Evolutionary conservation across 2,329 filamentous ascomycete species (phyloP).

Genomic region (Neofusicoccum sp.): DNA sequence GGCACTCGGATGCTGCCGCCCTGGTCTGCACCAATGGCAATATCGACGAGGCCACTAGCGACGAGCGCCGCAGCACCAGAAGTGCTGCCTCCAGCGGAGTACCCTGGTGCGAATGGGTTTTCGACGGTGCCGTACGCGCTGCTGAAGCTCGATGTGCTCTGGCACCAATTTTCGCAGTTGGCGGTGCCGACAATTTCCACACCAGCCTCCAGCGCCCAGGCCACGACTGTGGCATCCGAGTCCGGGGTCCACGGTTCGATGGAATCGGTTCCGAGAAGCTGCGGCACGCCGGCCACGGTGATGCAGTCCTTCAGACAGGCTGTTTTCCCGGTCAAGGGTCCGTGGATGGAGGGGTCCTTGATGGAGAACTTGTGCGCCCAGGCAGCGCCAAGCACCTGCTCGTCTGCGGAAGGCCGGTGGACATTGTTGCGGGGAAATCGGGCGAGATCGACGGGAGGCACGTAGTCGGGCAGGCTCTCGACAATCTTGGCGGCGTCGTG

Average conservation of each 20-base stretch:
- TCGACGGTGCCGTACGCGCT: slow-evolving; percentile 40
- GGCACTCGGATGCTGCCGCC: slow-evolving; percentile 41
- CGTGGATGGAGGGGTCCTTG: slow-evolving; percentile 27
- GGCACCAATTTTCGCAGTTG: slow-evolving; percentile 56
- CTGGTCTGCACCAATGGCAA: slow-evolving; percentile 41
- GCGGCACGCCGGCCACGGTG: slow-evolving; percentile 54
- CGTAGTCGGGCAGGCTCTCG: slow-evolving; percentile 47
- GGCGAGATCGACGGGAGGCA: slow-evolving; percentile 41
- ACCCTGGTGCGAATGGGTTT: slow-evolving; percentile 47
- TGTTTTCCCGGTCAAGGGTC: slow-evolving; percentile 38
- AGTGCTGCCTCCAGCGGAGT: slow-evolving; percentile 49
- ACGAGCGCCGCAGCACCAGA: slow-evolving; percentile 47
- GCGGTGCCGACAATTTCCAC: slow-evolving; percentile 52
- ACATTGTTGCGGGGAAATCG: slow-evolving; percentile 48
- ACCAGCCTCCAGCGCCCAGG: slow-evolving; percentile 51
- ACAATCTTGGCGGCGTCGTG: slow-evolving; percentile 52
- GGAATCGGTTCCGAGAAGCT: slow-evolving; percentile 53
- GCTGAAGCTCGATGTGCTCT: slow-evolving; percentile 49
- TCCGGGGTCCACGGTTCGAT: slow-evolving; percentile 51
- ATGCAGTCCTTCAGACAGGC: slow-evolving; percentile 57
- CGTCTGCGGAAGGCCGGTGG: slow-evolving; percentile 33
- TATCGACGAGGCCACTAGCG: slow-evolving; percentile 37
- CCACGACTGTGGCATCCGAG: slow-evolving; percentile 56
- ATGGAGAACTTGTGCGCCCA: slow-evolving; percentile 55
- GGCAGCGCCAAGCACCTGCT: slow-evolving; percentile 44